These are phyloP conservation scores for Aspergillus taichungensis DNA, from an alignment of 495 filamentous ascomycete species.

Conservation along the genomic window DNA sequence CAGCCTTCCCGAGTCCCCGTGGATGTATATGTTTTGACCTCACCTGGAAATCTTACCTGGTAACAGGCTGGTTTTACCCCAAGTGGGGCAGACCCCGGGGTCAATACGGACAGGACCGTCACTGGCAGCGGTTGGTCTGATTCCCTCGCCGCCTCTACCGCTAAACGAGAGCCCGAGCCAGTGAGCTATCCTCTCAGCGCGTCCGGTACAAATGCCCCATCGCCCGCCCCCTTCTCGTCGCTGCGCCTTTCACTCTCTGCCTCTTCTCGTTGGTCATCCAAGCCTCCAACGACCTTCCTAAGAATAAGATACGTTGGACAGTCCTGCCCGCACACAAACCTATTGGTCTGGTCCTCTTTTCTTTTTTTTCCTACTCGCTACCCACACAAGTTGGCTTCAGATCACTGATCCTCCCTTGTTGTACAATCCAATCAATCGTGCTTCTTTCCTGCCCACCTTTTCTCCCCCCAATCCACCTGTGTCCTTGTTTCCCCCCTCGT, in stretches of 20 bases:
- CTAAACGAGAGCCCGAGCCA: conserved; percentile 14
- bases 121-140: conserved; percentile 10
- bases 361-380: conserved; percentile 19
- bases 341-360: conserved; percentile 16
- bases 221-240: conserved; percentile 32
- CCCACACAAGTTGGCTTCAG: conserved; percentile 8
- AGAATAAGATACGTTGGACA: conserved; percentile 16
- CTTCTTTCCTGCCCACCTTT: conserved; percentile 6
- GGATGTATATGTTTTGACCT: no score
- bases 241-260: conserved; percentile 34
- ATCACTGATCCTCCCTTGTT: conserved; percentile 8
- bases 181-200: conserved; percentile 22
- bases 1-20: no score
- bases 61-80: background rate
- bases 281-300: conserved; percentile 21
- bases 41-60: no score
- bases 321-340: conserved; percentile 18
- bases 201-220: conserved; percentile 41
- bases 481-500: conserved; percentile 8
- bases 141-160: conserved; percentile 11
- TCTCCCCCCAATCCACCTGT: conserved; percentile 9
- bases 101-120: conserved; percentile 11
- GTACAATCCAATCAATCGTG: conserved; percentile 15
- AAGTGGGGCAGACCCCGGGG: conserved; percentile 12
- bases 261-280: conserved; percentile 41